Evolutionary conservation across 1,139 yeast genomes (phyloP).

Genomic region (Geotrichum aggregatum): DNA sequence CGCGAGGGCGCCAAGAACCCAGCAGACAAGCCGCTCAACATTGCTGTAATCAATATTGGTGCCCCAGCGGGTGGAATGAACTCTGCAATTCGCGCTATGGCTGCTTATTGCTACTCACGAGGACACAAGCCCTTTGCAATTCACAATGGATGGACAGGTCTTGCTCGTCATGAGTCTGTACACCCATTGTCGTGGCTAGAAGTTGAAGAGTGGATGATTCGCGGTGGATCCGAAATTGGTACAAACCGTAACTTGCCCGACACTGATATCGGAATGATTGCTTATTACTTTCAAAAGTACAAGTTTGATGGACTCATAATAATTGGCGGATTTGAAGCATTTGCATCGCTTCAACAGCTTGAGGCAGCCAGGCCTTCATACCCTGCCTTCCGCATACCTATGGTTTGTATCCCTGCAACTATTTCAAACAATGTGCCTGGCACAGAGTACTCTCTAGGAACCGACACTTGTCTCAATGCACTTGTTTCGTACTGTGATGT

Average conservation of each 20-base stretch:
- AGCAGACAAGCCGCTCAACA: slow-evolving; percentile 48
- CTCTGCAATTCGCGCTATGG: slow-evolving; percentile 87
- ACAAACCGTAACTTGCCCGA: slow-evolving; percentile 86
- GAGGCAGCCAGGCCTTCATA: slow-evolving; percentile 66
- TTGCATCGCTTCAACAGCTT: slow-evolving; percentile 73
- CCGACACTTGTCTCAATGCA: slow-evolving; percentile 90
- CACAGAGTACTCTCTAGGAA: slow-evolving; percentile 87
- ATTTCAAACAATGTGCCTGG: slow-evolving; percentile 98
- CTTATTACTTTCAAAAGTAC: slow-evolving; percentile 83
- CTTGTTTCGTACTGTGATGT: slow-evolving; percentile 91
- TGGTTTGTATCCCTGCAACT: slow-evolving; percentile 91
- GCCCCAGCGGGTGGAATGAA: slow-evolving; percentile 98
- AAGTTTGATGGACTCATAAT: slow-evolving; percentile 79
- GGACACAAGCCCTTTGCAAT: slow-evolving; percentile 89
- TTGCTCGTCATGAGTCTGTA: slow-evolving; percentile 74
- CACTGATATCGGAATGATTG: slow-evolving; percentile 78
- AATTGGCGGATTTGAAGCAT: slow-evolving; percentile 95
- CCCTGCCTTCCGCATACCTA: slow-evolving; percentile 90
- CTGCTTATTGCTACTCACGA: slow-evolving; percentile 80
- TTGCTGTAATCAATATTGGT: slow-evolving; percentile 87
- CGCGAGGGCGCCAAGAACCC: slow-evolving; percentile 49
- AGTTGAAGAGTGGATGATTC: slow-evolving; percentile 83
- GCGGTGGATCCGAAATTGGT: slow-evolving; percentile 94
- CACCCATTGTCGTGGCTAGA: slow-evolving; percentile 76
- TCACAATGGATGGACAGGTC: slow-evolving; percentile 89